phyloP scores from a whole-genome alignment of 2,329 filamentous ascomycete genomes.

The Juglanconis oblonga region DNA sequence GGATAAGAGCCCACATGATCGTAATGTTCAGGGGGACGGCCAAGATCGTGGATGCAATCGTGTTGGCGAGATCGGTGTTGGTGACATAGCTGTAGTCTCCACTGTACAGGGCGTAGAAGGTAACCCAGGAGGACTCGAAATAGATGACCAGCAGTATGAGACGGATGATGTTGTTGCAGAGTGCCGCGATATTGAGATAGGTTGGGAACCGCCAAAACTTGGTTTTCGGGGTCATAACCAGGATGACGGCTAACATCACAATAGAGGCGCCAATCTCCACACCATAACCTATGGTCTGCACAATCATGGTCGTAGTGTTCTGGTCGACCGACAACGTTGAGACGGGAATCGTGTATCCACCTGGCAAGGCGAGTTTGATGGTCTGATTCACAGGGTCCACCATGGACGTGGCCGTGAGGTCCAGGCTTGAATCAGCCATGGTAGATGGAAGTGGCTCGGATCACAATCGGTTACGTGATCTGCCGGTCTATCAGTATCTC shows the following conservation, averaged over 20 bases:
- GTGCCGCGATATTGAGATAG: conserved; percentile 59
- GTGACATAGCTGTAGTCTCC: conserved; percentile 52
- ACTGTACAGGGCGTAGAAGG: conserved; percentile 59
- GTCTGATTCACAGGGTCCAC: background rate
- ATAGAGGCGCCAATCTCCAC: conserved; percentile 67
- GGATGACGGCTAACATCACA: conserved; percentile 62
- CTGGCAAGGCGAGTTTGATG: conserved; percentile 5
- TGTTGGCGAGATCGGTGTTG: conserved; percentile 31
- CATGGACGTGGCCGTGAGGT: background rate
- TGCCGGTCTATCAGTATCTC: background rate
- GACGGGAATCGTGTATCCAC: background rate
- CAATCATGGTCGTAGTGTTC: conserved; percentile 30
- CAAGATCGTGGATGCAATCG: conserved; percentile 38
- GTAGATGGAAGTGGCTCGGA: background rate
- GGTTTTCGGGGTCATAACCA: conserved; percentile 62
- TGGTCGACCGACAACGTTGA: conserved; percentile 26
- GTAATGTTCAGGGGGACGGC: conserved; percentile 43
- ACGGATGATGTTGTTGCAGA: conserved; percentile 60
- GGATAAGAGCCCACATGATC: conserved; percentile 44
- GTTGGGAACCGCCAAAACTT: conserved; percentile 66
- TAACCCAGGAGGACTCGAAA: conserved; percentile 58
- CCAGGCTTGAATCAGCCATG: background rate
- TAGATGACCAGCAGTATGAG: conserved; percentile 55
- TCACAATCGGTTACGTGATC: background rate
- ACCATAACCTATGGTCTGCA: conserved; percentile 60